A percentile compares a stretch with the other conserved stretches of the same genome.
phyloP scores from a whole-genome alignment of 2,329 filamentous ascomycete species.

The Daldinia sp. region DNA sequence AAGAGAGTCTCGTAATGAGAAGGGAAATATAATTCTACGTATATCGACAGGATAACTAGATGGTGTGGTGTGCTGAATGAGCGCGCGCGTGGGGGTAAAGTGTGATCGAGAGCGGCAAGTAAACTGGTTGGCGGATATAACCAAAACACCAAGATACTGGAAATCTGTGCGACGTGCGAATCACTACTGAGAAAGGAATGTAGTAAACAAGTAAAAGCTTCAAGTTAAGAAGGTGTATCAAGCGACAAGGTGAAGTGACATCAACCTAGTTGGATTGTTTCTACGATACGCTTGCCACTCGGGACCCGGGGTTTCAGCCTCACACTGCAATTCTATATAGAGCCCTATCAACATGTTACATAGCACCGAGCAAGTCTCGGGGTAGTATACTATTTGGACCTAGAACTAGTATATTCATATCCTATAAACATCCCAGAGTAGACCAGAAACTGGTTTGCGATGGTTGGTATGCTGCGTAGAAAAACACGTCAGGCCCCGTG shows the following conservation, averaged over 20 bases:
- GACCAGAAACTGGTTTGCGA: neutral
- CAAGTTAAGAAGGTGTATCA: slow-evolving; percentile 18
- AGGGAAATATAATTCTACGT: neutral
- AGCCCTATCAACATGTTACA: slow-evolving; percentile 24
- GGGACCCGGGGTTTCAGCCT: slow-evolving; percentile 13
- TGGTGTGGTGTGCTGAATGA: neutral
- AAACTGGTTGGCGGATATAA: slow-evolving; percentile 1
- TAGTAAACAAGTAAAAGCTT: slow-evolving; percentile 12
- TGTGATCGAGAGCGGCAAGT: neutral
- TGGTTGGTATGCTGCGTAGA: slow-evolving; percentile 1
- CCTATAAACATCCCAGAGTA: neutral
- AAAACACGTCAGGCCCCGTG: slow-evolving; percentile 1
- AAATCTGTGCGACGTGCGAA: neutral
- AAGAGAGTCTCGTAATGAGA: neutral
- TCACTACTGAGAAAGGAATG: slow-evolving; percentile 25
- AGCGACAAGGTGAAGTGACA: slow-evolving; percentile 5
- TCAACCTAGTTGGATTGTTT: slow-evolving; percentile 2
- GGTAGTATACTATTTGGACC: neutral
- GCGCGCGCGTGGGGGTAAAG: neutral
- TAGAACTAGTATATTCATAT: neutral
- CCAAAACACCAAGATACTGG: slow-evolving; percentile 7
- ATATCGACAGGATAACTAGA: slow-evolving; percentile 14
- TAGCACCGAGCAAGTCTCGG: slow-evolving; percentile 14
- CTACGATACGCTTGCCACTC: slow-evolving; percentile 9
- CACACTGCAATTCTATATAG: slow-evolving; percentile 5